Percentiles rank a stretch among this genome's conserved stretches.
Conservation (phyloP, 768 basidiomycete species). For the Lactifluus pinguis region DNA sequence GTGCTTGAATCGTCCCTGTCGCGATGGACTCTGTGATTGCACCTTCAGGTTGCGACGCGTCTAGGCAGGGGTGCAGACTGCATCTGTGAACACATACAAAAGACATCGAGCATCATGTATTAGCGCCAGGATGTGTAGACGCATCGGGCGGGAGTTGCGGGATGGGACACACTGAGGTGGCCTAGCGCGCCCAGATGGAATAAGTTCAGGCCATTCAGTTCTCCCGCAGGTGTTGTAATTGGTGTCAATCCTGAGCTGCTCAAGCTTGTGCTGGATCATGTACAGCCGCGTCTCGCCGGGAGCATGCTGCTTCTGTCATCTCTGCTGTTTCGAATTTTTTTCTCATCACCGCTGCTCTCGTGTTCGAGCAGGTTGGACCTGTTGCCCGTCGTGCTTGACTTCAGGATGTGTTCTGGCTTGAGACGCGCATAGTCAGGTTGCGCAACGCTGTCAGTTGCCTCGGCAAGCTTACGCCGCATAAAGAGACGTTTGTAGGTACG, state of each 20-base stretch:
- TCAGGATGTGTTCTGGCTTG: too few species aligned
- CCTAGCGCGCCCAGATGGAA: constrained; percentile 32
- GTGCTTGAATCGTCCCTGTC: constrained; percentile 35
- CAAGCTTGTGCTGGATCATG: constrained; percentile 38
- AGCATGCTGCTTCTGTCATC: not conserved
- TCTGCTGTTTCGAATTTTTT: not conserved
- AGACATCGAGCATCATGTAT: not conserved
- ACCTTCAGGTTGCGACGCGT: constrained; percentile 18
- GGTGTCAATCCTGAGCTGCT: constrained; percentile 37
- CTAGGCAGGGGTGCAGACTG: constrained; percentile 24
- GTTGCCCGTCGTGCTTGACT: too few species aligned
- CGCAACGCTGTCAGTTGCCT: constrained; percentile 32
- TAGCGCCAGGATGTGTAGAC: not conserved
- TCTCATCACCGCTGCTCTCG: constrained; percentile 7
- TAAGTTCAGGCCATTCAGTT: constrained; percentile 40
- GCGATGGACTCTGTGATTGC: constrained; percentile 37
- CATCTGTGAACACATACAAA: too few species aligned
- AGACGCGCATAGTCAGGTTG: constrained; percentile 27
- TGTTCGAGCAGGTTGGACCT: constrained; percentile 8
- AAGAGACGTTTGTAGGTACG: constrained; percentile 62
- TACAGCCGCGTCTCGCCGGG: constrained; percentile 39
- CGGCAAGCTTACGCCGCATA: constrained; percentile 60
- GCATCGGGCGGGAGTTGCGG: too few species aligned
- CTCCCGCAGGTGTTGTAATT: too few species aligned
- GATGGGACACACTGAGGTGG: too few species aligned